Evolutionary conservation across 257 asterid species (phyloP), one percentile per base, ranked within the genome.

Genomic region (Nicotiana obtusifolia): DNA sequence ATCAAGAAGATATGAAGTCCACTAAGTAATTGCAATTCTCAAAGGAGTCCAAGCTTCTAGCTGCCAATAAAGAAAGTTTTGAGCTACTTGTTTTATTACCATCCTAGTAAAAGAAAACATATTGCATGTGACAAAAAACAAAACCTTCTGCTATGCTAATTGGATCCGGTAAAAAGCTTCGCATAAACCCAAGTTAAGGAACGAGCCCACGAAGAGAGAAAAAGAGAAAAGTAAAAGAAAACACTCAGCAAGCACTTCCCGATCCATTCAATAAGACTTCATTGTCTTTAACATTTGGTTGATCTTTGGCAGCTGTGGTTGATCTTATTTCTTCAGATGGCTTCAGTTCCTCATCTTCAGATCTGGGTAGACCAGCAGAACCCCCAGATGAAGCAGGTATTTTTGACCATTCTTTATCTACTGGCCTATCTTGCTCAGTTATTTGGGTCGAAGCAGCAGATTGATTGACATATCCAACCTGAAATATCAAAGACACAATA

Each of bases 391-490:
- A 64, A 31, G 65, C 77, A 71, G 84, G 22, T 56, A 33, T 17
- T 16, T 69, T 49, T 24, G 82, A 66, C 28, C 60, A 62, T 22
- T 16, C 60, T 35, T 80, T 84, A 62, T 56, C 49, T 2, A n/a
- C 26, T 20, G 20, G 22, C 53, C 80, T 86, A 26, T 78, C 82
- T 80, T 68, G 82, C 24, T 80, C 84, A 24, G 33, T 30, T 75
- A 28, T 54, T 64, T 52, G 79, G 20, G 83, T 30, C 24, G 57
- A 33, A 54, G 67, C 53, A 16, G 81, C 82, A 35, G 17, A 31
- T 53, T 64, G 41, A 10, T 62, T 80, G 62, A 80, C 77, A 65
- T 66, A 81, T 33, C 84, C 81, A 62, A 80, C 84, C 87, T 84
- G 86, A 52, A 52, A 52, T 13, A n/a, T 47, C 79, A 15, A 20